Evolutionary conservation across 169 alveolate genomes (phyloP).

Genomic region (Plasmodium gaboni): DNA sequence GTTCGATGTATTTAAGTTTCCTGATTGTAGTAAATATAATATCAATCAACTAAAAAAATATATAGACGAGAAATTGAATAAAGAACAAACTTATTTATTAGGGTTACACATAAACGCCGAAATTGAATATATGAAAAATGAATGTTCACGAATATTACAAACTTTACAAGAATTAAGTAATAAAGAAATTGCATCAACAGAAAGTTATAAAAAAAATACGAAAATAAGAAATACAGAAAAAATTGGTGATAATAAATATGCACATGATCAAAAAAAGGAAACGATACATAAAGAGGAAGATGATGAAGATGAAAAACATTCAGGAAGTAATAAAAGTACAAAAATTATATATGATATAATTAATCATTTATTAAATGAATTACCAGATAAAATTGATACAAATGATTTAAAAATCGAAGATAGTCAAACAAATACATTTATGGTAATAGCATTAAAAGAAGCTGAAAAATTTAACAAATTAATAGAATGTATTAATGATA

Average conservation of each 20-base stretch:
- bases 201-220: slow-evolving; percentile 15
- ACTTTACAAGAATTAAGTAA: slow-evolving; percentile 85
- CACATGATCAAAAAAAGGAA: not conserved
- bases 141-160: slow-evolving; percentile 90
- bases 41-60: slow-evolving; percentile 92
- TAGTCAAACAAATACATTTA: slow-evolving; percentile 73
- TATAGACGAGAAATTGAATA: slow-evolving; percentile 95
- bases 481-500: slow-evolving; percentile 60
- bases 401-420: slow-evolving; percentile 76
- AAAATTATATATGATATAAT: slow-evolving; percentile 89
- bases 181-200: slow-evolving; percentile 60
- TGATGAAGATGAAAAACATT: slow-evolving; percentile 79
- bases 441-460: slow-evolving; percentile 76
- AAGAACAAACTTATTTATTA: slow-evolving; percentile 92
- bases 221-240: not conserved
- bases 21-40: slow-evolving; percentile 94
- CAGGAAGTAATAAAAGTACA: slow-evolving; percentile 86
- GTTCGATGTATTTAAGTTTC: slow-evolving; percentile 95
- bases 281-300: slow-evolving; percentile 9
- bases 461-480: slow-evolving; percentile 52
- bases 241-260: not conserved
- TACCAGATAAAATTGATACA: slow-evolving; percentile 88
- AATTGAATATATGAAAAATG: slow-evolving; percentile 94
- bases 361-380: slow-evolving; percentile 84
- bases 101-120: slow-evolving; percentile 98